A percentile compares a stretch with the other conserved stretches of the same genome.
These are phyloP conservation scores for Albophoma yamanashiensis DNA, from an alignment of 2,329 filamentous ascomycete species.

Conservation along the genomic window DNA sequence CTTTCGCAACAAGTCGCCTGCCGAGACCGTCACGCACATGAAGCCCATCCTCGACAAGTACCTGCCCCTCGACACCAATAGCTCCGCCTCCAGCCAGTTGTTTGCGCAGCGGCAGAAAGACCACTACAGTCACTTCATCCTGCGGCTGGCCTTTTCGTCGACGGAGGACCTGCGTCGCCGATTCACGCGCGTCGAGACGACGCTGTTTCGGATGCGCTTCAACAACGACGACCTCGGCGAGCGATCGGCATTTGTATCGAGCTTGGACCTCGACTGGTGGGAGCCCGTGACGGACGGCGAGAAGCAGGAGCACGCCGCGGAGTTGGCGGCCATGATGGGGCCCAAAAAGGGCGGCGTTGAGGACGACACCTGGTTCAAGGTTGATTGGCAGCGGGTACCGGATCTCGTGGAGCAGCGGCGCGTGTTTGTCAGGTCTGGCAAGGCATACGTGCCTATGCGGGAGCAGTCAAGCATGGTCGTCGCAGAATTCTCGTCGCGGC, in stretches of 20 bases:
- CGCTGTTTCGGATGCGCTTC: conserved; percentile 78
- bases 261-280: conserved; percentile 81
- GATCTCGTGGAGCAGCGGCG: conserved; percentile 74
- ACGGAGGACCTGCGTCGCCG: conserved; percentile 84
- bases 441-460: conserved; percentile 79
- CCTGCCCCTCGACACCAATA: conserved; percentile 68
- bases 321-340: conserved; percentile 43
- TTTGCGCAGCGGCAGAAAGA: conserved; percentile 78
- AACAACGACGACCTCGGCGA: conserved; percentile 66
- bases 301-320: conserved; percentile 49
- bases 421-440: conserved; percentile 69
- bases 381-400: conserved; percentile 88
- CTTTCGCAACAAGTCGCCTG: conserved; percentile 79
- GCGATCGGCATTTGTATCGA: conserved; percentile 63
- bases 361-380: conserved; percentile 88
- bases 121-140: conserved; percentile 96
- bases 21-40: conserved; percentile 77
- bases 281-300: conserved; percentile 74
- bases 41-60: conserved; percentile 79
- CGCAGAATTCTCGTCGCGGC: conserved; percentile 67
- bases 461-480: conserved; percentile 86
- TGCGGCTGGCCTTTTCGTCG: conserved; percentile 82
- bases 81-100: conserved; percentile 47
- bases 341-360: conserved; percentile 37
- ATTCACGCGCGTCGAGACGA: conserved; percentile 78